These are phyloP conservation scores for Naganishia onofrii DNA, from an alignment of 768 basidiomycete genomes.

Conservation along the genomic window DNA sequence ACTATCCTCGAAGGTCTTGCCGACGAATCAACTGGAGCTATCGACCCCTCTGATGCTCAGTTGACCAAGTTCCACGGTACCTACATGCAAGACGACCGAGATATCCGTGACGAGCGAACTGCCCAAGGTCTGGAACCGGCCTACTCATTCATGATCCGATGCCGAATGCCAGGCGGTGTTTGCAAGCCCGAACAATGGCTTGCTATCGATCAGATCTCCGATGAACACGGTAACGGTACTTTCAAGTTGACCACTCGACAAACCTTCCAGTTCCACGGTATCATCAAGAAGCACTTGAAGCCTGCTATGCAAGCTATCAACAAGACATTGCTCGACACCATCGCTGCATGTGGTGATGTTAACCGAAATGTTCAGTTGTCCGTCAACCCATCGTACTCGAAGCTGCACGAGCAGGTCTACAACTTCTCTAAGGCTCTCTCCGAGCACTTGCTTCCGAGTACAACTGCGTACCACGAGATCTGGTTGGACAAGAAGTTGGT, in stretches of 20 bases:
- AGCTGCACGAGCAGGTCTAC: constrained; percentile 75
- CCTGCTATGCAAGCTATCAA: constrained; percentile 96
- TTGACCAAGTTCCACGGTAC: constrained; percentile 81
- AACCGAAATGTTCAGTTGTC: constrained; percentile 89
- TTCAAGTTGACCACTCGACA: constrained; percentile 97
- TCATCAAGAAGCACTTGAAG: constrained; percentile 95
- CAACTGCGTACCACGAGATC: constrained; percentile 95
- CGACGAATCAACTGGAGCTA: constrained; percentile 82
- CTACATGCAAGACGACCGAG: constrained; percentile 82
- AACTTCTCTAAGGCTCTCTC: constrained; percentile 80
- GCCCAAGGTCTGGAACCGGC: constrained; percentile 91
- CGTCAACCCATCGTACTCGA: constrained; percentile 84
- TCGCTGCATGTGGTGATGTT: constrained; percentile 97
- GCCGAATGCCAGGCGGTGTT: constrained; percentile 92
- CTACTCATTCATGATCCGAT: constrained; percentile 97
- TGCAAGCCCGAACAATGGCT: constrained; percentile 90
- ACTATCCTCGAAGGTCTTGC: constrained; percentile 89
- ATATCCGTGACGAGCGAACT: constrained; percentile 94
- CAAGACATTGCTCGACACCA: constrained; percentile 80
- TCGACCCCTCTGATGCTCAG: constrained; percentile 85
- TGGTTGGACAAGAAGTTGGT: constrained; percentile 98
- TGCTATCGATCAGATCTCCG: constrained; percentile 91
- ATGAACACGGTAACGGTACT: constrained; percentile 87
- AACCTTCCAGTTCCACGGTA: constrained; percentile 99
- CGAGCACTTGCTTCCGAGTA: constrained; percentile 80